Evolutionary conservation across 176 grass and related monocot species (phyloP).

Genomic region (Ampelocalamus luodianensis): DNA sequence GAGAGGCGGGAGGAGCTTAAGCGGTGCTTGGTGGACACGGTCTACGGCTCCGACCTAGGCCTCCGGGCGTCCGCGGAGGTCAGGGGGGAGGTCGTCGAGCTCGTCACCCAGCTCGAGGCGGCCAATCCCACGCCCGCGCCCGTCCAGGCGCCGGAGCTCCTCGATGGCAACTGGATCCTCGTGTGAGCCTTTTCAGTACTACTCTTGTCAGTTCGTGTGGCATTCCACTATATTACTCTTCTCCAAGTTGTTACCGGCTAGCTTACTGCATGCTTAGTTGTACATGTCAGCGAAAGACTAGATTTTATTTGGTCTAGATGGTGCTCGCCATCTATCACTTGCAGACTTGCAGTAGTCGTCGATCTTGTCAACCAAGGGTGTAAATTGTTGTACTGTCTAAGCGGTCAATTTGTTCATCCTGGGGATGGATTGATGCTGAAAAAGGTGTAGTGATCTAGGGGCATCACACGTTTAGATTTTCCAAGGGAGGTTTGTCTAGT

Average conservation of each 20-base stretch:
- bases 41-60: conserved; percentile 79
- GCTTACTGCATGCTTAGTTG: not conserved
- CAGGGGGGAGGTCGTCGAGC: conserved; percentile 88
- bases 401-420: no score
- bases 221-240: not conserved
- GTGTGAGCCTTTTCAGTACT: conserved; percentile 51
- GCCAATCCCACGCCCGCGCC: conserved; percentile 68
- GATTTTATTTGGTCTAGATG: not conserved
- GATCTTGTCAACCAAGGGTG: no score
- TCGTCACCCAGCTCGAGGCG: conserved; percentile 85
- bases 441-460: no score
- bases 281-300: not conserved
- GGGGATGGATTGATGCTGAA: no score
- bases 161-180: conserved; percentile 93
- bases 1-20: conserved; percentile 70
- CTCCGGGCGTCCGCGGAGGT: conserved; percentile 71
- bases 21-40: conserved; percentile 76
- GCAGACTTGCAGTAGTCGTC: no score
- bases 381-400: no score
- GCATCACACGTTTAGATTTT: no score
- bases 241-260: not conserved
- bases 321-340: not conserved
- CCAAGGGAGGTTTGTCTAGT: no score
- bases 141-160: conserved; percentile 63
- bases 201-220: not conserved